These are phyloP conservation scores for Huntiella decipiens DNA, from an alignment of 2,329 filamentous ascomycete species.

Conservation along the genomic window DNA sequence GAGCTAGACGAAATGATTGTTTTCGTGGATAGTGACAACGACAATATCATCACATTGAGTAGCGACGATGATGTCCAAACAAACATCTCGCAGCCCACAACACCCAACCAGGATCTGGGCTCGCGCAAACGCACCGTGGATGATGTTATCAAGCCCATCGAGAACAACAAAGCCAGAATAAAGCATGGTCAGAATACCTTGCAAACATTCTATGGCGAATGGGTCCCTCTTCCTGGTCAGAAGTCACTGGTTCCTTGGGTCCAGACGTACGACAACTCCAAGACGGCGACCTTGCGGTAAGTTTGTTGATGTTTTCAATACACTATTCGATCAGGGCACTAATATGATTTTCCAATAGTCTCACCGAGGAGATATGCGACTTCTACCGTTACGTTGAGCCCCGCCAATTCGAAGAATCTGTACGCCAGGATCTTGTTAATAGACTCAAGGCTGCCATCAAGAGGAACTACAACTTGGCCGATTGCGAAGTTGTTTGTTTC, in stretches of 20 bases:
- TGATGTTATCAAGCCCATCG: constrained; percentile 43
- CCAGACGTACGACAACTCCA: constrained; percentile 23
- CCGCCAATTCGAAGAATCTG: constrained; percentile 52
- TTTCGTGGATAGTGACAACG: constrained; percentile 47
- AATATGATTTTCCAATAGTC: constrained; percentile 24
- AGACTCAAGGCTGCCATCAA: constrained; percentile 45
- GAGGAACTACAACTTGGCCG: constrained; percentile 30
- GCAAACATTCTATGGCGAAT: constrained; percentile 32
- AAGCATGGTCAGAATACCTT: constrained; percentile 22
- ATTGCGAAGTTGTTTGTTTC: constrained; percentile 53
- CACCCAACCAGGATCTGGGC: constrained; percentile 25
- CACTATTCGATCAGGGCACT: neutral
- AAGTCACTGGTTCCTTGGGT: constrained; percentile 29
- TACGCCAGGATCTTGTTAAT: constrained; percentile 54
- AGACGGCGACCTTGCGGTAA: constrained; percentile 1
- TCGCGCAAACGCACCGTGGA: constrained; percentile 57
- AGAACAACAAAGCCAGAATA: constrained; percentile 27
- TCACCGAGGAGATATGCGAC: constrained; percentile 79
- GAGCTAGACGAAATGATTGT: constrained; percentile 77
- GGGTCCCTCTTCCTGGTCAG: constrained; percentile 26
- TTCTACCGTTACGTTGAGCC: constrained; percentile 78
- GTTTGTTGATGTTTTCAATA: neutral
- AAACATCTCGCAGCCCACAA: constrained; percentile 8
- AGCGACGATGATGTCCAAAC: constrained; percentile 6
- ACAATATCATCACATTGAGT: constrained; percentile 17